Evolutionary conservation across 2,329 filamentous ascomycete species (phyloP).

Genomic region (Dothiorella sarmentorum): DNA sequence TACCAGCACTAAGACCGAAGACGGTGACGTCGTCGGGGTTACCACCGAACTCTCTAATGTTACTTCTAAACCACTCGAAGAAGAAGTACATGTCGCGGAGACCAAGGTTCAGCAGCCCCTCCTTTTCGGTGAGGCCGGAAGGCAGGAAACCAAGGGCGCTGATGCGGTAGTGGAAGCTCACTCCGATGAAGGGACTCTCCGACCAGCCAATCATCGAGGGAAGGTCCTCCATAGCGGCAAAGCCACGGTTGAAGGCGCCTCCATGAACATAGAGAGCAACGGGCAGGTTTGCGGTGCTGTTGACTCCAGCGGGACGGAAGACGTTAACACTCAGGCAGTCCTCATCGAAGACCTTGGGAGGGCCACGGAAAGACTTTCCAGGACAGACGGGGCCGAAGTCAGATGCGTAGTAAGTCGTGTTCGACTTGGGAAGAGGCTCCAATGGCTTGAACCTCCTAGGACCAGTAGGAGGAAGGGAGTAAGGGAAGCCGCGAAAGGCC

Average conservation of each 20-base stretch:
- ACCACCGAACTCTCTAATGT: constrained; percentile 32
- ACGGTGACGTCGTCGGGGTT: constrained; percentile 27
- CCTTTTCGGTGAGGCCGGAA: constrained; percentile 20
- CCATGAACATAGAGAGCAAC: constrained; percentile 57
- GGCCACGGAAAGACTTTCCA: constrained; percentile 23
- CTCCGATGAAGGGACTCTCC: constrained; percentile 51
- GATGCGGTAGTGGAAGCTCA: constrained; percentile 35
- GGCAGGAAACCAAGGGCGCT: constrained; percentile 22
- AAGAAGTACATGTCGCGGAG: constrained; percentile 26
- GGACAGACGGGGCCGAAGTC: constrained; percentile 24
- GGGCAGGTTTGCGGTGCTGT: constrained; percentile 19
- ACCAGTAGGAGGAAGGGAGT: constrained; percentile 24
- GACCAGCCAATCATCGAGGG: constrained; percentile 58
- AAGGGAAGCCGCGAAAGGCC: constrained; percentile 24
- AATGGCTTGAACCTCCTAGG: constrained; percentile 24
- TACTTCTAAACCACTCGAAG: constrained; percentile 46
- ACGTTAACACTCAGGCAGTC: constrained; percentile 27
- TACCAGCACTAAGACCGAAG: constrained; percentile 26
- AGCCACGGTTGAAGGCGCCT: constrained; percentile 53
- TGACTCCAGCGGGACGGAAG: constrained; percentile 21
- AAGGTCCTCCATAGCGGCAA: constrained; percentile 52
- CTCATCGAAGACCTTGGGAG: constrained; percentile 22
- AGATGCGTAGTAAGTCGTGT: constrained; percentile 21
- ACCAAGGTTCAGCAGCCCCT: constrained; percentile 33
- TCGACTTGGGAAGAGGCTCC: constrained; percentile 21